Evolutionary conservation across 352 stramenopile species (phyloP).

Genomic region (Nothophytophthora sp.): DNA sequence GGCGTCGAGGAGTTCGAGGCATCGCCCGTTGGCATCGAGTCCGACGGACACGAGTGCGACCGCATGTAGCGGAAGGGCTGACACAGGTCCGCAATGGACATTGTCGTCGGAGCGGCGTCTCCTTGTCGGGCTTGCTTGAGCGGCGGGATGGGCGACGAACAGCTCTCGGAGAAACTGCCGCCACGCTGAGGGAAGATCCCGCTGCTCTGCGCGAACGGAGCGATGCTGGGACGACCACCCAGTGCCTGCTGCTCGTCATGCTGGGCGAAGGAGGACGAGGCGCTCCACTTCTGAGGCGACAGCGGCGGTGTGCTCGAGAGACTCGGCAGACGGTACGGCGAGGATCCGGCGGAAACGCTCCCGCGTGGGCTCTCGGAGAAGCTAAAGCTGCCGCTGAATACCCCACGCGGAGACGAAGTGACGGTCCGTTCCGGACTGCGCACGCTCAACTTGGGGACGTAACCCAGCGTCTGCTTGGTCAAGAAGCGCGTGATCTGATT

Average conservation of each 20-base stretch:
- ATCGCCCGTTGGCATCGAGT: constrained; percentile 35
- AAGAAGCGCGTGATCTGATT: constrained; percentile 64
- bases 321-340: constrained; percentile 51
- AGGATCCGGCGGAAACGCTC: constrained; percentile 16
- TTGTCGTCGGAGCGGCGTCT: constrained; percentile 19
- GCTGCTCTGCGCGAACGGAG: constrained; percentile 12
- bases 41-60: constrained; percentile 69
- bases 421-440: constrained; percentile 27
- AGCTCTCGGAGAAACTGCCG: constrained; percentile 33
- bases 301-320: constrained; percentile 40
- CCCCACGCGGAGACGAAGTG: constrained; percentile 17
- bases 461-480: constrained; percentile 61
- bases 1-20: constrained; percentile 6
- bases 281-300: constrained; percentile 45
- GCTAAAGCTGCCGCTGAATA: constrained; percentile 15
- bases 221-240: constrained; percentile 19
- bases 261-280: constrained; percentile 16
- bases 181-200: constrained; percentile 28
- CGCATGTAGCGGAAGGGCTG: constrained; percentile 66
- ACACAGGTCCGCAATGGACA: constrained; percentile 53
- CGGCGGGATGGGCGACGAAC: constrained; percentile 35
- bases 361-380: constrained; percentile 28
- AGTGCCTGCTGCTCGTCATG: constrained; percentile 13
- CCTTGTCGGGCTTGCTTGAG: constrained; percentile 33
- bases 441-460: constrained; percentile 48